Conservation (phyloP, 2,329 filamentous ascomycete species). For the Fusarium protoensiforme region DNA sequence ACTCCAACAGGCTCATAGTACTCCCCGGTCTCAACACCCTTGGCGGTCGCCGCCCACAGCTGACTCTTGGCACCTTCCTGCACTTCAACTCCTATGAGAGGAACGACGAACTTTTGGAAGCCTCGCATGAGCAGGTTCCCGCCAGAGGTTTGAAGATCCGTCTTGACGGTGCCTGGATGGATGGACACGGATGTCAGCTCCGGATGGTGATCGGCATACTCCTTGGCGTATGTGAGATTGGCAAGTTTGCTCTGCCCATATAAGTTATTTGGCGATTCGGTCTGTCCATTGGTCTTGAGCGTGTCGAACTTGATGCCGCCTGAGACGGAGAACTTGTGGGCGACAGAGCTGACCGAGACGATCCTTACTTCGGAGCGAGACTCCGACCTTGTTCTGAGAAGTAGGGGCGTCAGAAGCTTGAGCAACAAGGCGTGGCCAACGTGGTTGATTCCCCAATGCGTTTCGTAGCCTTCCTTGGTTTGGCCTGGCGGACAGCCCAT, state of each 20-base stretch:
- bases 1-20: background rate
- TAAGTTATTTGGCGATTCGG: background rate
- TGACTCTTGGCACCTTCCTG: background rate
- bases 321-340: background rate
- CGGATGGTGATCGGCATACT: background rate
- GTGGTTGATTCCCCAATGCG: background rate
- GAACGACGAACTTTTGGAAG: background rate
- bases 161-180: background rate
- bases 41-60: background rate
- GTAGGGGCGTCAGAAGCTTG: background rate
- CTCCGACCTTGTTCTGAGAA: background rate
- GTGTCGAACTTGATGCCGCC: background rate
- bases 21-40: background rate
- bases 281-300: background rate
- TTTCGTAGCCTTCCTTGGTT: background rate
- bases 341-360: background rate
- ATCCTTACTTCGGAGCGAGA: background rate
- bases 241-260: background rate
- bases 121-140: background rate
- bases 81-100: background rate
- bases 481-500: background rate
- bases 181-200: background rate
- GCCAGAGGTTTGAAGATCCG: background rate
- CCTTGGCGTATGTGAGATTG: background rate
- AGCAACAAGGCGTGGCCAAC: background rate